phyloP scores from a whole-genome alignment of 805 yeast genomes.

The Ogataea populi-albae region DNA sequence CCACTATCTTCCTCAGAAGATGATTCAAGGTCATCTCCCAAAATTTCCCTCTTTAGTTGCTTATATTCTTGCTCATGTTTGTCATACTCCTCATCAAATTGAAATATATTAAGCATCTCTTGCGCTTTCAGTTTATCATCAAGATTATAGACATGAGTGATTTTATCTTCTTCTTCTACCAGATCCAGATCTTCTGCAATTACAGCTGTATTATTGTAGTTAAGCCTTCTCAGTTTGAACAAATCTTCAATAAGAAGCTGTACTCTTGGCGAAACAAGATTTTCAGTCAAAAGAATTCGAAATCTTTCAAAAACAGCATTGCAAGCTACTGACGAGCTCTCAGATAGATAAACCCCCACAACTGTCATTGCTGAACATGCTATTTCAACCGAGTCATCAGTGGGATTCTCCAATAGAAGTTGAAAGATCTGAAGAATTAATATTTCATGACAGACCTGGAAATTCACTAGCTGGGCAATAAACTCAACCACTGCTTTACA shows the following conservation, averaged over 20 bases:
- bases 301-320: conserved; percentile 54
- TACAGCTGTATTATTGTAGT: conserved; percentile 37
- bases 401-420: conserved; percentile 41
- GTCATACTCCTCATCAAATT: conserved; percentile 49
- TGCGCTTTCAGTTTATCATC: conserved; percentile 49
- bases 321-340: conserved; percentile 31
- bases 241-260: conserved; percentile 48
- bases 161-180: conserved; percentile 61
- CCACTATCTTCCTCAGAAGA: conserved; percentile 17
- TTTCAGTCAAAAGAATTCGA: conserved; percentile 58
- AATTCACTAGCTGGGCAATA: conserved; percentile 61
- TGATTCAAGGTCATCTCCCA: conserved; percentile 37
- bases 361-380: conserved; percentile 47
- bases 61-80: conserved; percentile 48
- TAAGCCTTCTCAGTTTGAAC: conserved; percentile 46
- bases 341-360: conserved; percentile 52
- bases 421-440: conserved; percentile 51
- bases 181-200: conserved; percentile 51
- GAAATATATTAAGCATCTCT: conserved; percentile 47
- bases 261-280: conserved; percentile 40
- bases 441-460: conserved; percentile 55
- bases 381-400: conserved; percentile 56
- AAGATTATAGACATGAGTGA: conserved; percentile 53
- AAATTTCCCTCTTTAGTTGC: conserved; percentile 40
- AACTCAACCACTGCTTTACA: conserved; percentile 47